phyloP scores from a whole-genome alignment of 2,329 filamentous ascomycete species.

The Akanthomyces dipterigenus region DNA sequence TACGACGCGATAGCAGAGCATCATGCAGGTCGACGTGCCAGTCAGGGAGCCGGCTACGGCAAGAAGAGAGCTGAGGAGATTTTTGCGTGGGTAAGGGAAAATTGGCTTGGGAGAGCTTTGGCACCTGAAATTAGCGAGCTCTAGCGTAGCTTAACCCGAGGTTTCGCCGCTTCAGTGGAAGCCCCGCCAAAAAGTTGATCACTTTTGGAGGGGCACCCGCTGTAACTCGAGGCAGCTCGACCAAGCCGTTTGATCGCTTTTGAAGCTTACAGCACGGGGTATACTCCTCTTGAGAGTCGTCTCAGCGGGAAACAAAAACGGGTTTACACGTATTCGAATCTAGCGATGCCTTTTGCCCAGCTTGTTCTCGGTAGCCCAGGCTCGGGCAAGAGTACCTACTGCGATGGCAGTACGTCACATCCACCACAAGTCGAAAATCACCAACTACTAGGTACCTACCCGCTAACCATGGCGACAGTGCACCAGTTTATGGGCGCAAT shows the following conservation, averaged over 20 bases:
- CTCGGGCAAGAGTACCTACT: conserved; percentile 94
- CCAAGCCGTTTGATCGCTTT: neutral
- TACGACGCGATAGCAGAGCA: conserved; percentile 28
- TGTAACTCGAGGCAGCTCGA: neutral
- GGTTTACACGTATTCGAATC: accelerated
- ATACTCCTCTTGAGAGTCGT: neutral
- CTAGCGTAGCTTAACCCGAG: neutral
- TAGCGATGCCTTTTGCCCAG: conserved; percentile 57
- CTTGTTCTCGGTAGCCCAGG: conserved; percentile 91
- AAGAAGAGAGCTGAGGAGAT: conserved; percentile 3
- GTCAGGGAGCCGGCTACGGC: neutral
- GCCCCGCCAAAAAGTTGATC: conserved; percentile 9
- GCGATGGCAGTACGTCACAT: conserved; percentile 70
- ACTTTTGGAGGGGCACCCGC: conserved; percentile 6
- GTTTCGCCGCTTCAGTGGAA: conserved; percentile 10
- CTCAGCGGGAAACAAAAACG: neutral
- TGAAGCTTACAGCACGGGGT: neutral
- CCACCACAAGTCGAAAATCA: neutral
- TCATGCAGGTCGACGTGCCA: conserved; percentile 24
- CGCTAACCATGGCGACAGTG: conserved; percentile 44
- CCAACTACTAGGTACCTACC: too few species aligned
- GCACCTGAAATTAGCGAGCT: neutral
- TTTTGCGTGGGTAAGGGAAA: conserved; percentile 13
- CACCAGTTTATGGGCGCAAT: conserved; percentile 97
- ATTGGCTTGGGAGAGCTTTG: neutral